A percentile compares a stretch with the other conserved stretches of the same genome.
Evolutionary conservation across 306 rosid genomes (phyloP).

Genomic region (Pterocarpus macrocarpus): DNA sequence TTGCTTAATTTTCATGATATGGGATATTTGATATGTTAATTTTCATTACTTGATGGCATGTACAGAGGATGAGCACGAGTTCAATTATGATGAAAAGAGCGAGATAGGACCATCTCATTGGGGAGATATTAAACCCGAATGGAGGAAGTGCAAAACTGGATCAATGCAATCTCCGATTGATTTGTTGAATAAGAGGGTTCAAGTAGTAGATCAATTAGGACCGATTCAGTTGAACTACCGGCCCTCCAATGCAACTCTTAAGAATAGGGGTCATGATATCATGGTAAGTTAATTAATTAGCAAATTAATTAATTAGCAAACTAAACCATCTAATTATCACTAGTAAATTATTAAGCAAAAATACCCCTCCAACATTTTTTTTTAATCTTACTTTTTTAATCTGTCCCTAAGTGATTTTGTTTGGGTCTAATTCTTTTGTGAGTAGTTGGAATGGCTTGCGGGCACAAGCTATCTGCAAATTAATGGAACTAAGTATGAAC

Average conservation of each 20-base stretch:
- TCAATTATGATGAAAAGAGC: conserved; percentile 53
- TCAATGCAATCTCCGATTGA: conserved; percentile 83
- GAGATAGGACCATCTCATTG: conserved; percentile 68
- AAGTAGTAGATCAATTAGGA: conserved; percentile 53
- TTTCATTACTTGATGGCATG: background rate
- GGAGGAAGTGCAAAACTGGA: conserved; percentile 68
- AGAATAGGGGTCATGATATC: conserved; percentile 79
- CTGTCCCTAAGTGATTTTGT: background rate
- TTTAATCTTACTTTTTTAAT: too few species aligned
- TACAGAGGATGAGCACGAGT: conserved; percentile 70
- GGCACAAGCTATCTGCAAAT: conserved; percentile 60
- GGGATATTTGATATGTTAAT: background rate
- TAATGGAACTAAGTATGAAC: conserved; percentile 60
- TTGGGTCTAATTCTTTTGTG: background rate
- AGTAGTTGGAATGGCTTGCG: conserved; percentile 58
- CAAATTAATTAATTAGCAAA: background rate
- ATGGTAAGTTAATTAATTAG: conserved; percentile 55
- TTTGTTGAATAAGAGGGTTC: conserved; percentile 57
- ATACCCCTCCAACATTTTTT: too few species aligned
- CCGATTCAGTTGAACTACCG: conserved; percentile 50
- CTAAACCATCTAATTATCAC: background rate
- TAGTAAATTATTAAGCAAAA: background rate
- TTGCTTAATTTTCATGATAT: background rate
- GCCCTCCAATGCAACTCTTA: conserved; percentile 69
- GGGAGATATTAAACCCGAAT: conserved; percentile 69